Evolutionary conservation across 2,329 filamentous ascomycete species (phyloP), one percentile per base, ranked within the genome.

Genomic region (Xenosphaeropsis pyriputrescens): DNA sequence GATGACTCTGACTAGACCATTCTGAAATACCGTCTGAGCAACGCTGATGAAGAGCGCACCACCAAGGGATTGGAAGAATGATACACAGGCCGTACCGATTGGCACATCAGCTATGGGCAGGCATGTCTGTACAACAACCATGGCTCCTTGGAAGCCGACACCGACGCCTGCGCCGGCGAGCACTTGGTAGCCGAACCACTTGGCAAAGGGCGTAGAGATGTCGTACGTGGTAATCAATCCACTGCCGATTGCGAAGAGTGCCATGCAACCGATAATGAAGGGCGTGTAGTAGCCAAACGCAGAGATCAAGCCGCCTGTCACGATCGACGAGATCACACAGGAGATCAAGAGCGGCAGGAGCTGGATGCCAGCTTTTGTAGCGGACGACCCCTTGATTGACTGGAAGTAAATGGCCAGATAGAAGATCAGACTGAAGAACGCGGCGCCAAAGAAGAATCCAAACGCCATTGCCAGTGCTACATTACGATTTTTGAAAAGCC

Each of bases 111-210:
- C 44, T 8, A 43, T 45, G 16, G 43, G 42, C 5, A 44, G 39
- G 29, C 44, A 43, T 8, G 38, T 41, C 34, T 51, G 49, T 18
- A 46, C 33, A 17, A 43, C 43, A 15, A 39, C 48, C 41, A 50
- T 44, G 12, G 51, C 35, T 38, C 34, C 32, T 18, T 69, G 64
- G 35, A 65, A 52, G n/a, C 51, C 55, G 4, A 59, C 43, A 5
- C 65, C 66, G 45, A 55, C 57, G 6, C 62, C 63, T 1, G 62
- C 36, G 2, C 66, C 67, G 2, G 56, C 44, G 3, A 70, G 38
- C 18, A 68, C 56, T 47, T 70, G 64, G 45, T 65, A 68, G 7
- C 64, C 65, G 37, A 70, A 64, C 62, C 64, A 68, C 32, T 57
- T 54, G 15, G 50, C 61, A 3, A 54, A 54, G 3, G 56, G 47